Percentiles rank a stretch among this genome's conserved stretches.
These are phyloP conservation scores for Aspergillus neoniger DNA, from an alignment of 2,329 filamentous ascomycete genomes.

Conservation along the genomic window DNA sequence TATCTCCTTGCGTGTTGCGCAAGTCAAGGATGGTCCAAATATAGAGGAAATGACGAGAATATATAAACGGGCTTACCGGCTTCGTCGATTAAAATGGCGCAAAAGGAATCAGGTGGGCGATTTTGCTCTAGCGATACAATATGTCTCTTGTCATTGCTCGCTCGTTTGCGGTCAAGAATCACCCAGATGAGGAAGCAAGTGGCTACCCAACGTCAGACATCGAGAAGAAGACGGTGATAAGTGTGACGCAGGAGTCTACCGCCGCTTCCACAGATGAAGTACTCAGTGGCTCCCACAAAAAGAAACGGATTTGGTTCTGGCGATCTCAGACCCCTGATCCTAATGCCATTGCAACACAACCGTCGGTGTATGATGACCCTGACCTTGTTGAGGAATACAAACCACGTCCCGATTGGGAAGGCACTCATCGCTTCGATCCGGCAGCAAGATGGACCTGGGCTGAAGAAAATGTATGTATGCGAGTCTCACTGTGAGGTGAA, in stretches of 20 bases:
- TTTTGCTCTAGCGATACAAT: not conserved
- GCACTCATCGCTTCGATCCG: constrained; percentile 25
- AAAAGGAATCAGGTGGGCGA: not conserved
- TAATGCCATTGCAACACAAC: constrained; percentile 41
- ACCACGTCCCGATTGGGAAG: constrained; percentile 35
- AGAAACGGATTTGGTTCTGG: constrained; percentile 35
- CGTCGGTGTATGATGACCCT: constrained; percentile 51
- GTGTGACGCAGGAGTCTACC: not conserved
- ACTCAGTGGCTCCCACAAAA: constrained; percentile 22
- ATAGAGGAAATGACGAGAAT: not conserved
- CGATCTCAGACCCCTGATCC: constrained; percentile 26
- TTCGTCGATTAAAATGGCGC: not conserved
- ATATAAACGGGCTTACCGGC: not conserved
- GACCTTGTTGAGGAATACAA: constrained; percentile 40
- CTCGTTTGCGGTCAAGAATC: not conserved
- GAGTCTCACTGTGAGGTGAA: too few species aligned
- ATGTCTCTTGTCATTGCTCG: constrained; percentile 21
- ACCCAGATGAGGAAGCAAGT: not conserved
- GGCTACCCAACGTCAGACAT: constrained; percentile 9
- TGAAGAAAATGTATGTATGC: constrained; percentile 20
- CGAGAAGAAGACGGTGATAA: constrained; percentile 13
- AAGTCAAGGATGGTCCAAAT: not conserved
- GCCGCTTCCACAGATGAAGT: not conserved
- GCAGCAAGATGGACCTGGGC: constrained; percentile 24
- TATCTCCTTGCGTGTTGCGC: constrained; percentile 3